Evolutionary conservation across 2,329 filamentous ascomycete species (phyloP), one percentile per base, ranked within the genome.

Genomic region (Pestalotiopsis sp.): DNA sequence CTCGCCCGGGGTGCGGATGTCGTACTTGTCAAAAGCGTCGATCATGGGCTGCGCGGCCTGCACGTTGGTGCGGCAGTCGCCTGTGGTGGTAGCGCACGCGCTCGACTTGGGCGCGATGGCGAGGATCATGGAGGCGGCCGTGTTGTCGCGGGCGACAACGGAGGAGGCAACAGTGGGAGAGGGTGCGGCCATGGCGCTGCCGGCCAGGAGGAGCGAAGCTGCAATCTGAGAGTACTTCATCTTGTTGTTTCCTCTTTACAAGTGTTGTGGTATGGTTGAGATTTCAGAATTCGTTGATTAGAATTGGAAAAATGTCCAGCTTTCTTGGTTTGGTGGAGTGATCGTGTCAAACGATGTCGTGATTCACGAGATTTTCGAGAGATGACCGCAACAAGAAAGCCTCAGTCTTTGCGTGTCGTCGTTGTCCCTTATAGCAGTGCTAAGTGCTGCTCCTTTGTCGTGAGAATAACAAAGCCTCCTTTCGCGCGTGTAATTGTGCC

Each of bases 61-160:
- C 7, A 78, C 78, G n/a, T 91, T 89, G 2, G 89, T 92, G 62
- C 85, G 85, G 80, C 93, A 95, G 74, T 94, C 90, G 25, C 14
- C n/a, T 17, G 79, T 81, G 14, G 83, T 76, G 57, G 80, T 82
- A 1, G 79, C 68, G 81, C 92, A 93, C 11, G 81, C 77, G 20
- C 77, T 76, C 1, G 91, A 88, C 2, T 73, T 77, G 3, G 91
- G 89, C n/a, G 87, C 86, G 76, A 93, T 89, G 64, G 79, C 68
- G 70, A 78, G 76, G 74, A 92, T 80, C 71, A 84, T 39, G 45
- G 39, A 14, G 11, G 60, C 66, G 17, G 66, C 66, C 11, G 17
- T 58, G 5, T 14, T 52, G 20, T 41, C 52, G n/a, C 52, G 52
- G 14, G 56, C 23, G 14, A 20, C 27, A 7, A 66, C 45, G 9